Evolutionary conservation across 2,329 filamentous ascomycete genomes (phyloP), one percentile per base, ranked within the genome.

Genomic region (Paecilomyces fulvus): DNA sequence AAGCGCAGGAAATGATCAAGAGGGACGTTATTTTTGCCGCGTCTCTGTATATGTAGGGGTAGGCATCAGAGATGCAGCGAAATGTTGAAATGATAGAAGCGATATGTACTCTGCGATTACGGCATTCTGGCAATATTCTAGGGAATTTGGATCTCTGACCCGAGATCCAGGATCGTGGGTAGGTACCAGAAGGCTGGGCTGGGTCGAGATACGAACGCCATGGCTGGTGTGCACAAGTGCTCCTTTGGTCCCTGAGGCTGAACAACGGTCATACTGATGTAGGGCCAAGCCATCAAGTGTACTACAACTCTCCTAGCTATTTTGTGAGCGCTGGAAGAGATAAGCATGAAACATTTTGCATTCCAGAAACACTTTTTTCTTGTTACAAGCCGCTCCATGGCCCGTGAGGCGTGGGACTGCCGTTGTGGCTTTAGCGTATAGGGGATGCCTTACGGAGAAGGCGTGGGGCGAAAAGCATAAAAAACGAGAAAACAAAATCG

Each of bases 1-100:
- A 86, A 60, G 95, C 92, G 63, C 92, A 97, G 81, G 94, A 99
- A 79, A 83, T 96, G 82, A 99, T 99, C 71, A 95, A 96, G 81
- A 79, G 94, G 67, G 94, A 96, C 71, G 94, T 96, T 55, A 95
- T 90, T 21, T 92, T 92, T 17, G 90, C 92, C 43, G 90, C 91
- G 12, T 90, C 87, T 70, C 74, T 95, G 67, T 95, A 95, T 69
- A 92, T 95, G 88, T 95, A 79, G 61, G 20, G 30, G 31, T 21
- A 12, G 17, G 17, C 23, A 14, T 33, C 30, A 17, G 49, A 55
- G 28, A 17, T 9, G 4, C n/a, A 48, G 28, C 3, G 30, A 30
- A n/a, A 12, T 37, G 8, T 12, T n/a, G 20, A n/a, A 50, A 12
- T 56, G 11, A 11, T 25, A 20, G 12, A 30, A 23, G n/a, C 5